Percentiles rank a stretch among this genome's conserved stretches.
These are phyloP conservation scores for Taxillus chinensis DNA, from an alignment of 164 flowering plant genomes.

Conservation along the genomic window DNA sequence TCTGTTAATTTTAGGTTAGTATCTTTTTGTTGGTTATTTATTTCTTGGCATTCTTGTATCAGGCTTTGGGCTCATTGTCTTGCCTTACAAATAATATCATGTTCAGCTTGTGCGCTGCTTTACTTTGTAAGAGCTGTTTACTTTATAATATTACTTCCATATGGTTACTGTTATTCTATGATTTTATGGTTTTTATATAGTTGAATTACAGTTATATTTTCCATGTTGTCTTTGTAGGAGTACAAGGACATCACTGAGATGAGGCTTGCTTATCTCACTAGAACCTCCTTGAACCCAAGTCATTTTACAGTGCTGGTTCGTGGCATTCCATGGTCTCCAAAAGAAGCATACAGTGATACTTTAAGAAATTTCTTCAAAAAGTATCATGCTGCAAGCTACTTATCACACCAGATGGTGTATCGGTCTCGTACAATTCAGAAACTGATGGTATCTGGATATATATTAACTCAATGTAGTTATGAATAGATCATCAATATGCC, in stretches of 20 bases:
- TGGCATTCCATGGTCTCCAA: slow-evolving; percentile 54
- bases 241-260: slow-evolving; percentile 54
- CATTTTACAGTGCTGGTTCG: slow-evolving; percentile 88
- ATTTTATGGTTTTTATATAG: neutral
- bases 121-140: slow-evolving; percentile 66
- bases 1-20: too few species aligned
- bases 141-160: neutral
- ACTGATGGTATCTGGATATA: slow-evolving; percentile 42
- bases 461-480: too few species aligned
- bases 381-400: slow-evolving; percentile 70
- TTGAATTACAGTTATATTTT: neutral
- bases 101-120: slow-evolving; percentile 75
- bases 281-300: slow-evolving; percentile 53
- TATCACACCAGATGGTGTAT: slow-evolving; percentile 87
- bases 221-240: slow-evolving; percentile 32
- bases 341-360: slow-evolving; percentile 53
- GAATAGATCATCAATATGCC: too few species aligned
- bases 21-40: too few species aligned
- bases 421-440: slow-evolving; percentile 61
- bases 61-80: slow-evolving; percentile 95
- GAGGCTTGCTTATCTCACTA: slow-evolving; percentile 54
- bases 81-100: slow-evolving; percentile 62
- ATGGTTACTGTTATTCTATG: slow-evolving; percentile 1
- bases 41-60: slow-evolving; percentile 6
- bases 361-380: slow-evolving; percentile 55